A percentile compares a stretch with the other conserved stretches of the same genome.
These are phyloP conservation scores for Schoenoplectus tabernaemontani DNA, from an alignment of 202 grass and related monocot species.

Conservation along the genomic window DNA sequence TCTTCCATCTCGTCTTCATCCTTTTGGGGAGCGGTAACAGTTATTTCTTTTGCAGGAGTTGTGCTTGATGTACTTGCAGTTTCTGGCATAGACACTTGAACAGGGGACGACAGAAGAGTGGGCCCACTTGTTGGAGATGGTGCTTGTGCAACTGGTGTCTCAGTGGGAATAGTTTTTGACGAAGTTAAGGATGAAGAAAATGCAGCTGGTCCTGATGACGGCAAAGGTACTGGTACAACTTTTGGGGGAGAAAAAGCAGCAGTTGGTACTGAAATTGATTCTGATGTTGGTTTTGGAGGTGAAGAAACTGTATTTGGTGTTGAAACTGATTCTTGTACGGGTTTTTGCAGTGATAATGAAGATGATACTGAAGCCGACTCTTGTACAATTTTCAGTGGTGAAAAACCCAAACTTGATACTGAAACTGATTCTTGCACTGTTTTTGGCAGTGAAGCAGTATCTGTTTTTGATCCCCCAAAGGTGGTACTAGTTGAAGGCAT, in stretches of 20 bases:
- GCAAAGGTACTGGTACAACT: not conserved
- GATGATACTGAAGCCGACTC: not conserved
- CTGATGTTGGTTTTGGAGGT: slow-evolving; percentile 12
- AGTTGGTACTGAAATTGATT: slow-evolving; percentile 13
- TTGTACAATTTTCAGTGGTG: slow-evolving; percentile 27
- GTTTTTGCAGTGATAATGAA: not conserved
- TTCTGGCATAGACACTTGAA: slow-evolving; percentile 5
- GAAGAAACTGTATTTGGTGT: not conserved
- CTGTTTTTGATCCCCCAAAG: slow-evolving; percentile 28
- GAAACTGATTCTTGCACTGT: slow-evolving; percentile 20
- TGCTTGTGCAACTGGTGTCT: slow-evolving; percentile 8
- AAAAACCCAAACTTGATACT: not conserved
- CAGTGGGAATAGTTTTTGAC: slow-evolving; percentile 4
- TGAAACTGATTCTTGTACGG: slow-evolving; percentile 13
- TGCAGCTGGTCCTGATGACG: slow-evolving; percentile 14
- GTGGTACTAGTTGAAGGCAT: slow-evolving; percentile 9
- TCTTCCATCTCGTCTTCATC: slow-evolving; percentile 98
- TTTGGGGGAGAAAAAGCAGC: slow-evolving; percentile 4
- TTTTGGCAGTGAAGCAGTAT: slow-evolving; percentile 31
- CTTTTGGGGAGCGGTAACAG: slow-evolving; percentile 33
- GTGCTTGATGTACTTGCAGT: slow-evolving; percentile 22
- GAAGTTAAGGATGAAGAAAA: not conserved
- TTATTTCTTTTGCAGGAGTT: slow-evolving; percentile 26
- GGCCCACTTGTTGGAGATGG: not conserved
- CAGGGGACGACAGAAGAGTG: not conserved